Evolutionary conservation across 2,329 filamentous ascomycete genomes (phyloP), one percentile per base, ranked within the genome.

Genomic region (Alternaria consortialis): DNA sequence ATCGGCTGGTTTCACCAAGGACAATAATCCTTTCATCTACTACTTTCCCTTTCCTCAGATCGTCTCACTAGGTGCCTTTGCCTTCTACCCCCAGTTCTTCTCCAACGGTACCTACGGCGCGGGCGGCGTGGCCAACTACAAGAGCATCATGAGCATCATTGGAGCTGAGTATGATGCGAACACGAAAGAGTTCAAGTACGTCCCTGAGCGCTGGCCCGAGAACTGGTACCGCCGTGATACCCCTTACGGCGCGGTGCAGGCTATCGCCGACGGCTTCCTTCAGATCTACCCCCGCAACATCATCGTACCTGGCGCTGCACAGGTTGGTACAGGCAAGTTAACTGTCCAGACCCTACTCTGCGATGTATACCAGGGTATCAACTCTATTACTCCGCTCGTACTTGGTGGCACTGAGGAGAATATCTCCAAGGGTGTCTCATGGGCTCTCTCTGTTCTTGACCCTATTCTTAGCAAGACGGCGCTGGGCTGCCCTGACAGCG

Each of bases 141-240:
- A 70, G 47, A 67, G 75, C 39, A 78, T 77, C 6, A 72, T 86
- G 56, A 80, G 78, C 54, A 80, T 77, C 65, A 84, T 86, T 69
- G 85, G 79, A 59, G 83, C 76, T 5, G 77, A 85, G 31, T 78
- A 80, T 25, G 79, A 79, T 23, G 62, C 73, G 37, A 71, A 78
- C 5, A 75, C 83, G 4, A 79, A 77, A 8, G 76, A 80, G 48
- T 85, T 85, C 67, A 80, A 79, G 15, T 73, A 79, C 20, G 84
- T 84, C 20, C 80, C 80, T 64, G 84, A 86, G 66, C 78, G 79
- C 12, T 85, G 86, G 56, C 84, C 84, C 0, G 79, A 83, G 46
- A 85, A 86, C 73, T 86, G 83, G 81, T 86, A 83, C 72, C 79
- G 80, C 47, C 75, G 76, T 4, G 75, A 79, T 0, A 74, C 79